Percentiles rank a stretch among this genome's conserved stretches.
phyloP scores from a whole-genome alignment of 257 asterid genomes.

The Eustoma russellianum region DNA sequence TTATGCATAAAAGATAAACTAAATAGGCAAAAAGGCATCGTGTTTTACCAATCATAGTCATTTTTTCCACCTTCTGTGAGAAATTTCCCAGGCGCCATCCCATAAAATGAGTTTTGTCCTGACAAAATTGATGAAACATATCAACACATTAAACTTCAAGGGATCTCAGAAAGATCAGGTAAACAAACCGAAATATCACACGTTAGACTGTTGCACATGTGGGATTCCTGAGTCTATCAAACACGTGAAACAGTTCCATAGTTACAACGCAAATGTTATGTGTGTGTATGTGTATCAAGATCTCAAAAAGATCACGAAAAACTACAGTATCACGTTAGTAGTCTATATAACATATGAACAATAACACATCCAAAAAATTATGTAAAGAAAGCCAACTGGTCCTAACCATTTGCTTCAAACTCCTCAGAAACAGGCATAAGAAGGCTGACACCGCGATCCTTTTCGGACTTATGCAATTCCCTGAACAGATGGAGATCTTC shows the following conservation, averaged over 20 bases:
- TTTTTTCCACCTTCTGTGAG: constrained; percentile 44
- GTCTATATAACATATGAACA: not conserved
- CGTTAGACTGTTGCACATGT: not conserved
- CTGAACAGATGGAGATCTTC: constrained; percentile 65
- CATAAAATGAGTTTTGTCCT: constrained; percentile 48
- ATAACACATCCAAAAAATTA: no score
- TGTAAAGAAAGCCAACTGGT: not conserved
- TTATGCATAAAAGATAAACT: not conserved
- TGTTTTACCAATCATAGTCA: constrained; percentile 62
- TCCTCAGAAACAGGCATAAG: constrained; percentile 67
- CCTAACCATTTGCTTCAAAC: constrained; percentile 47
- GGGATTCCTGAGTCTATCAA: no score
- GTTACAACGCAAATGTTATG: no score
- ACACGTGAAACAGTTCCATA: no score
- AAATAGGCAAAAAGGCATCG: not conserved
- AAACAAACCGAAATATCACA: not conserved
- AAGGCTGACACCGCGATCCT: constrained; percentile 36
- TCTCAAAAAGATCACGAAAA: not conserved
- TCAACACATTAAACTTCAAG: no score
- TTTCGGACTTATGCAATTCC: constrained; percentile 50
- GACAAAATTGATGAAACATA: constrained; percentile 8
- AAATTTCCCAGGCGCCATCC: constrained; percentile 38
- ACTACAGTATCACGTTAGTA: not conserved
- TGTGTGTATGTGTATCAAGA: no score
- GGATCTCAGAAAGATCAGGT: not conserved